These are phyloP conservation scores for Monosporozyma siamensis DNA, from an alignment of 805 yeast species.

Conservation along the genomic window DNA sequence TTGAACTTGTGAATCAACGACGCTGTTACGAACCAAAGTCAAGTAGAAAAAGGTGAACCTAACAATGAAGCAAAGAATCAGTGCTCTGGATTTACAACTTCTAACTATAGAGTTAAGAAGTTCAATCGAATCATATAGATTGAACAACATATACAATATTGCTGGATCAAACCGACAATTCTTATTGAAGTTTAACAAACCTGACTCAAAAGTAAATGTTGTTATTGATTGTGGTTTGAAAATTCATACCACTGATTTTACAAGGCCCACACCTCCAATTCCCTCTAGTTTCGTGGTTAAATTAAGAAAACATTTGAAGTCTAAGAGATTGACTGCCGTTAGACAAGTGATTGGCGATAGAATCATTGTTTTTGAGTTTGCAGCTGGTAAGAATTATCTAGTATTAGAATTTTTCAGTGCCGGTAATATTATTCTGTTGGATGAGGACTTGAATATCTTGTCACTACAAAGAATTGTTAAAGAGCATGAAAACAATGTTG, in stretches of 20 bases:
- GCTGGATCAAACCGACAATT: constrained; percentile 64
- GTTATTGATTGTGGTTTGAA: constrained; percentile 84
- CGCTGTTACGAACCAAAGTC: no score
- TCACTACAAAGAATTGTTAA: constrained; percentile 71
- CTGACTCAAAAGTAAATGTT: constrained; percentile 68
- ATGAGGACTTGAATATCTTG: constrained; percentile 55
- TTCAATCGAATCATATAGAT: constrained; percentile 52
- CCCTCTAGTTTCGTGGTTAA: constrained; percentile 85
- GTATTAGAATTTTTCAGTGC: constrained; percentile 92
- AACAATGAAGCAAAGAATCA: constrained; percentile 76
- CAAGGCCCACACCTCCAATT: constrained; percentile 67
- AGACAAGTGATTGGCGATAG: constrained; percentile 74
- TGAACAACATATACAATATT: constrained; percentile 79
- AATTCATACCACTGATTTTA: constrained; percentile 67
- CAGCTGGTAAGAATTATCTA: constrained; percentile 68
- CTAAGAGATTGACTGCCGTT: constrained; percentile 64
- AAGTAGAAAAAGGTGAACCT: no score
- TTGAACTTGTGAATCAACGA: no score
- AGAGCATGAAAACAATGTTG: constrained; percentile 64
- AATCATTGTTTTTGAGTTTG: constrained; percentile 72
- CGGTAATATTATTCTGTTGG: constrained; percentile 77
- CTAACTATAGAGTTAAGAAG: constrained; percentile 55
- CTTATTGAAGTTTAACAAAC: constrained; percentile 68
- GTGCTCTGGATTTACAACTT: constrained; percentile 72
- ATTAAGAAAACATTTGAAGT: constrained; percentile 75